These are phyloP conservation scores for Capsicum baccatum DNA, from an alignment of 257 asterid genomes.

Conservation along the genomic window DNA sequence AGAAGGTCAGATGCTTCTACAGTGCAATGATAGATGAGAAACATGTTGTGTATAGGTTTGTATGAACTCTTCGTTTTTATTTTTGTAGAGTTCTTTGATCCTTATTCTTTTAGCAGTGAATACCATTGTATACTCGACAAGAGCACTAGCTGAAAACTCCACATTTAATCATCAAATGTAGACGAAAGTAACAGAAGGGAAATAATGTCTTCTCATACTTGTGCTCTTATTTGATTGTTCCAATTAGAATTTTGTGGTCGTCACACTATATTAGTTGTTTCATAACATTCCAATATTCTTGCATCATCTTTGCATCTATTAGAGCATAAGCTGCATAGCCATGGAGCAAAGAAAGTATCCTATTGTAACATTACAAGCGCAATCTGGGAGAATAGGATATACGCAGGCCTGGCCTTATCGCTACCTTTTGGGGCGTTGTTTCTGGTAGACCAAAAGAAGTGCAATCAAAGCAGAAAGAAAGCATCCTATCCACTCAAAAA, in stretches of 20 bases:
- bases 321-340: background rate
- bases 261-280: background rate
- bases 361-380: background rate
- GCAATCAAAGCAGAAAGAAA: background rate
- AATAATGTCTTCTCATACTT: background rate
- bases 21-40: background rate
- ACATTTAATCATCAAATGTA: background rate
- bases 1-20: slow-evolving; percentile 41
- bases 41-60: background rate
- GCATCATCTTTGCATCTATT: background rate
- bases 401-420: too few relatives aligned
- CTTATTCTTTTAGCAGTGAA: slow-evolving; percentile 33
- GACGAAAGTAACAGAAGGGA: background rate
- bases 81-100: slow-evolving; percentile 39
- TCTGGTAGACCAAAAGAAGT: background rate
- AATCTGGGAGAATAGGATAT: background rate
- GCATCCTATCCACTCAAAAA: background rate
- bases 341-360: slow-evolving; percentile 1
- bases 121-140: background rate
- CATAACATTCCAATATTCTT: background rate
- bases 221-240: background rate
- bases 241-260: background rate
- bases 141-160: background rate
- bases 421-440: too few relatives aligned
- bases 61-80: background rate